These are phyloP conservation scores for Monosporozyma servazzii DNA, from an alignment of 805 yeast genomes.

Conservation along the genomic window DNA sequence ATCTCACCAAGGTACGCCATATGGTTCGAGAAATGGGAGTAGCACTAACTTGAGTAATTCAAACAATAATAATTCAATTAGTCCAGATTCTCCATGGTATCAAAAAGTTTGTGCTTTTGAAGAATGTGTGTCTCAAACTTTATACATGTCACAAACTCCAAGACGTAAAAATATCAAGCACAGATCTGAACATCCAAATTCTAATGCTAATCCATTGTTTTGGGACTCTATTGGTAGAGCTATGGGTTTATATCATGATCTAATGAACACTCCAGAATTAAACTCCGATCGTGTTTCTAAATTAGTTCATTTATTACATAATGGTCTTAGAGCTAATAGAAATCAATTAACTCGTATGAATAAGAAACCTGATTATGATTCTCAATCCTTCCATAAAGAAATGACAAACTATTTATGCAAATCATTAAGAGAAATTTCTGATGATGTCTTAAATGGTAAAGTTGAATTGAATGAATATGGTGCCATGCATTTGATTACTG, in stretches of 20 bases:
- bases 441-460: constrained; percentile 38
- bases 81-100: constrained; percentile 38
- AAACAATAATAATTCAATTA: constrained; percentile 14
- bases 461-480: constrained; percentile 43
- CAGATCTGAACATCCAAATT: constrained; percentile 29
- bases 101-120: constrained; percentile 44
- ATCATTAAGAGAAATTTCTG: constrained; percentile 44
- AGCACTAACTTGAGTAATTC: constrained; percentile 5
- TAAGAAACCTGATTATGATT: constrained; percentile 52
- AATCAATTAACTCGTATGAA: constrained; percentile 44
- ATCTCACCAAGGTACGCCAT: constrained; percentile 5
- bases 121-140: constrained; percentile 36
- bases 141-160: constrained; percentile 30
- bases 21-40: not conserved
- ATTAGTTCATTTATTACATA: constrained; percentile 43
- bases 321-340: constrained; percentile 48
- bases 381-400: constrained; percentile 46
- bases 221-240: constrained; percentile 46
- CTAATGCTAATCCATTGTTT: constrained; percentile 37
- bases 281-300: constrained; percentile 39
- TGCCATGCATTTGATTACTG: constrained; percentile 47
- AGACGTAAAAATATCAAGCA: constrained; percentile 25
- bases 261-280: constrained; percentile 40
- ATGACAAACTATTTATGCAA: constrained; percentile 42
- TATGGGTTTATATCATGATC: constrained; percentile 41